Evolutionary conservation across 805 yeast species (phyloP), one percentile per base, ranked within the genome.

Genomic region (Monosporozyma siamensis): DNA sequence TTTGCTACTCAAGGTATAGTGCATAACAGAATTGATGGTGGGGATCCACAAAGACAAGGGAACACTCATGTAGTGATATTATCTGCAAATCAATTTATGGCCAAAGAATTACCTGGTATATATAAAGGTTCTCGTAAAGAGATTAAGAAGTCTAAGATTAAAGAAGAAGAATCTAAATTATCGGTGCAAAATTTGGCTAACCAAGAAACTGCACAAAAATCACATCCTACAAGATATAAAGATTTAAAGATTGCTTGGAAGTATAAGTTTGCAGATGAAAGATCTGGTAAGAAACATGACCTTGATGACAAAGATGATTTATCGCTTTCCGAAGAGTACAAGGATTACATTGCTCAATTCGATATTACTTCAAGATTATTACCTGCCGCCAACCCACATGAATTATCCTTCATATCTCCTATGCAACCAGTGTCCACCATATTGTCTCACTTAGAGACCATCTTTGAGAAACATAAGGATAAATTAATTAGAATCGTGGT

Each of bases 161-260:
- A 64, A 14, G 72, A 71, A 43, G 74, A 80, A 45, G 82, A 82
- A 53, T 66, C 75, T 10, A 76, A 79, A 51, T 55, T 85, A 5
- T 78, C 84, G 44, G 90, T 83, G 3, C 75, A 80, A 24, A 84
- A 84, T 55, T 56, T 82, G 53, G 32, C 32, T 15, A 29, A 29
- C 20, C 61, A 76, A 2, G 74, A 72, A 26, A 47, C 49, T 43
- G n/a, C n/a, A n/a, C n/a, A n/a, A n/a, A 47, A 53, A 22, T 29
- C 46, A 17, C 41, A 50, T 20, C 51, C 58, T 34, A 40, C 52
- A 14, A 51, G 59, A 43, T 48, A 50, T 37, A 47, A 64, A 5
- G 85, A 81, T 49, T 66, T 89, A 71, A 84, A 80, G 56, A 89
- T 89, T 51, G 97, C 97, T 1, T 89, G 97, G 97, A 74, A 97